phyloP scores from a whole-genome alignment of 208 protist genomes.

The Acanthamoeba lenticulata region DNA sequence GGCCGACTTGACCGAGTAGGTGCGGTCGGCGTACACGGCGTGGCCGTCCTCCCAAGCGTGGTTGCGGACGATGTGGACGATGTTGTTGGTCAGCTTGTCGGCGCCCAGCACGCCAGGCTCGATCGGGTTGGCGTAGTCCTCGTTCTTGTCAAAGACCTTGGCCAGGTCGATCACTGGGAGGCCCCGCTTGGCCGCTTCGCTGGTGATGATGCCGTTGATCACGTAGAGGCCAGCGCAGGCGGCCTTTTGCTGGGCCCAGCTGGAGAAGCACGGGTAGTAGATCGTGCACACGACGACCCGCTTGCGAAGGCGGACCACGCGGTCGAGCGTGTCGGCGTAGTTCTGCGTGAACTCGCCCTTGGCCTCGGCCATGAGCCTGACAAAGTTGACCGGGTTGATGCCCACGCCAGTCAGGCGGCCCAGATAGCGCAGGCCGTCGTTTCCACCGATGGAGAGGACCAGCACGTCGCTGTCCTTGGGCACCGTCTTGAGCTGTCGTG shows the following conservation, averaged over 20 bases:
- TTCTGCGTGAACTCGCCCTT: not conserved
- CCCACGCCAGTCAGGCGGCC: not conserved
- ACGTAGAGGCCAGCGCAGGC: not conserved
- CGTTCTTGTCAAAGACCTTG: not conserved
- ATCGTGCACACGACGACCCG: not conserved
- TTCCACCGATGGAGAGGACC: conserved; percentile 50
- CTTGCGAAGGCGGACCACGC: too few relatives aligned
- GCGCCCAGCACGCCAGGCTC: conserved; percentile 27
- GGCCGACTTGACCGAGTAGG: not conserved
- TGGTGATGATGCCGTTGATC: conserved; percentile 27
- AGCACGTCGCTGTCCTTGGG: not conserved
- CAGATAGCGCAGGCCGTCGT: conserved; percentile 18
- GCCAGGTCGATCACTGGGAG: conserved; percentile 44
- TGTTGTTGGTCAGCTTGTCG: conserved; percentile 52
- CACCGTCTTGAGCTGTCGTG: conserved; percentile 13
- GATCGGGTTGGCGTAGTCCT: conserved; percentile 59
- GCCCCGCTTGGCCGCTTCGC: conserved; percentile 7
- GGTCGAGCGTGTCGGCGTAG: not conserved
- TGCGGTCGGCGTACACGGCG: not conserved
- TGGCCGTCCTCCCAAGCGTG: not conserved
- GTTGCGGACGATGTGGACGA: not conserved
- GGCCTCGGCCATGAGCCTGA: not conserved
- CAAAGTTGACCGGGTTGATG: not conserved
- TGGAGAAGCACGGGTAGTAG: not conserved
- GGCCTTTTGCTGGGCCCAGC: not conserved